Conservation (phyloP, 208 protist genomes). For the Trypanosoma avium region DNA sequence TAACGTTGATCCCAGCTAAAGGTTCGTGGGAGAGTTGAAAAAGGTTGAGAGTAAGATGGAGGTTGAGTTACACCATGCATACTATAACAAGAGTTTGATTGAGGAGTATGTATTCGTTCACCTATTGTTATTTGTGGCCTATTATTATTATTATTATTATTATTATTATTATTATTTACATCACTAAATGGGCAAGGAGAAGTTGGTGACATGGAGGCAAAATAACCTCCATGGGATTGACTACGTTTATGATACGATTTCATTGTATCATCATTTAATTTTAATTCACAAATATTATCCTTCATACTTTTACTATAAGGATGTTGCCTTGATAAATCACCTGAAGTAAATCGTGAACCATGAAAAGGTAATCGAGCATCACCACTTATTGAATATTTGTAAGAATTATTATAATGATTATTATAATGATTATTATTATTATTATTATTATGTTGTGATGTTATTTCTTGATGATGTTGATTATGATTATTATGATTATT, state of each 20-base stretch:
- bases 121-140: neutral
- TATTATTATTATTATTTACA: slow-evolving; percentile 1
- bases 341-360: neutral
- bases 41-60: too few relatives aligned
- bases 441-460: neutral
- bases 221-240: neutral
- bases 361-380: neutral
- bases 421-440: neutral
- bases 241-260: neutral
- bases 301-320: neutral
- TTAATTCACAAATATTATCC: neutral
- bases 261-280: neutral
- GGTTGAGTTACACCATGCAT: too few relatives aligned
- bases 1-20: too few relatives aligned
- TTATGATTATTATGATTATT: too few relatives aligned
- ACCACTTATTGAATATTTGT: neutral
- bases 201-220: neutral
- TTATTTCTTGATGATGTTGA: too few relatives aligned
- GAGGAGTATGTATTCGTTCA: neutral
- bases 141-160: neutral
- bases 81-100: neutral
- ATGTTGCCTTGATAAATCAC: neutral
- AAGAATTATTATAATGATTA: neutral
- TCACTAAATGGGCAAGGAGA: too few relatives aligned
- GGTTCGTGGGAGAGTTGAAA: too few relatives aligned